phyloP scores from a whole-genome alignment of 306 rosid species.

The Argentina anserina region DNA sequence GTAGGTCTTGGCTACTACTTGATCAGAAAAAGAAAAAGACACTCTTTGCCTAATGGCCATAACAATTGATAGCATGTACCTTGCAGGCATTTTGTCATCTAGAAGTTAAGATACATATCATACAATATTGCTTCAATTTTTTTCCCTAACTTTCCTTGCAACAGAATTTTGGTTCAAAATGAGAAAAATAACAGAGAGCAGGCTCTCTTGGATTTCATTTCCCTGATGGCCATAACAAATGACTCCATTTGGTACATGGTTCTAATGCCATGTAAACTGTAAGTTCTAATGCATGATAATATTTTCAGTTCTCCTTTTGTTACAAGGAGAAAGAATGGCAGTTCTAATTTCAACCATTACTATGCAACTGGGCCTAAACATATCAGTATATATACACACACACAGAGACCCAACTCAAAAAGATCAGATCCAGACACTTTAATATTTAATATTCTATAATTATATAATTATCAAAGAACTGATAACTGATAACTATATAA shows the following conservation, averaged over 20 bases:
- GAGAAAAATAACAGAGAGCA: too few relatives aligned
- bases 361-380: background rate
- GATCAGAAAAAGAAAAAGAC: conserved; percentile 40
- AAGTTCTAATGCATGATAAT: background rate
- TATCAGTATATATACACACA: too few relatives aligned
- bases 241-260: background rate
- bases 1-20: conserved; percentile 69
- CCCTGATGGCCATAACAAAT: too few relatives aligned
- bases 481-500: too few relatives aligned
- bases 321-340: too few relatives aligned
- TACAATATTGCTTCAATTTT: background rate
- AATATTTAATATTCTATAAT: too few relatives aligned
- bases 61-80: conserved; percentile 29
- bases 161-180: conserved; percentile 18
- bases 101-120: background rate
- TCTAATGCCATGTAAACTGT: background rate
- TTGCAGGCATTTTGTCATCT: background rate
- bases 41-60: conserved; percentile 23
- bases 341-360: too few relatives aligned
- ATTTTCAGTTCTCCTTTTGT: too few relatives aligned
- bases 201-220: too few relatives aligned
- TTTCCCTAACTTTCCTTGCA: background rate
- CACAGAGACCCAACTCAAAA: background rate
- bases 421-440: background rate
- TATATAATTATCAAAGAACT: too few relatives aligned